Evolutionary conservation across 441 rosid species (phyloP).

Genomic region (Kokia cookei): DNA sequence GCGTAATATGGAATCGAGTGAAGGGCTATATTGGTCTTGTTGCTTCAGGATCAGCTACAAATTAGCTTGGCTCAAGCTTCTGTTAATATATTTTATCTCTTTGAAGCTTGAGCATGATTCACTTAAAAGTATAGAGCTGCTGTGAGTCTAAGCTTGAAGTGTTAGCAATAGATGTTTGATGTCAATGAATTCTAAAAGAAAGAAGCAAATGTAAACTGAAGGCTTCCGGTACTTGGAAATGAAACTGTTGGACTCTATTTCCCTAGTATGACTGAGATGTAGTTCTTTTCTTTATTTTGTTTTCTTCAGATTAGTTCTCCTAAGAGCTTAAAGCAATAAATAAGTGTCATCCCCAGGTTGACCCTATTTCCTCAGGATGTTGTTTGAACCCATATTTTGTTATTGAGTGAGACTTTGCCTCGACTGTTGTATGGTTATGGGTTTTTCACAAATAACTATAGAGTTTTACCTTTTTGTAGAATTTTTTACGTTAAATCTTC

Average conservation of each 20-base stretch:
- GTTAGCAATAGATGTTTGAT: neutral
- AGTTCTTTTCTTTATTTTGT: neutral
- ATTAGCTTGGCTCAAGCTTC: neutral
- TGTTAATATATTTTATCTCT: neutral
- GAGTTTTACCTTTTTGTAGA: neutral
- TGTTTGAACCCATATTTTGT: neutral
- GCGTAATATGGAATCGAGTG: neutral
- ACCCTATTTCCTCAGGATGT: neutral
- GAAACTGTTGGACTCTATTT: neutral
- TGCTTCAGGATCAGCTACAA: neutral
- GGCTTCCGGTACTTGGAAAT: neutral
- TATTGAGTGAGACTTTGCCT: neutral
- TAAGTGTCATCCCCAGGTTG: neutral
- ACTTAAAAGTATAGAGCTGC: neutral
- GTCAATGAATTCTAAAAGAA: neutral
- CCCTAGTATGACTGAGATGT: neutral
- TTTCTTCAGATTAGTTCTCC: neutral
- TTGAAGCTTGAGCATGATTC: neutral
- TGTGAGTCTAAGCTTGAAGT: neutral
- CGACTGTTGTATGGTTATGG: neutral
- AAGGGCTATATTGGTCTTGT: neutral
- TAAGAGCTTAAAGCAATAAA: neutral
- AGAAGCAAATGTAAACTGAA: neutral
- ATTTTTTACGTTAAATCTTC: neutral
- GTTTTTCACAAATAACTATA: neutral